Conservation (phyloP, 768 basidiomycete genomes). For the Sistotremastrum suecicum region DNA sequence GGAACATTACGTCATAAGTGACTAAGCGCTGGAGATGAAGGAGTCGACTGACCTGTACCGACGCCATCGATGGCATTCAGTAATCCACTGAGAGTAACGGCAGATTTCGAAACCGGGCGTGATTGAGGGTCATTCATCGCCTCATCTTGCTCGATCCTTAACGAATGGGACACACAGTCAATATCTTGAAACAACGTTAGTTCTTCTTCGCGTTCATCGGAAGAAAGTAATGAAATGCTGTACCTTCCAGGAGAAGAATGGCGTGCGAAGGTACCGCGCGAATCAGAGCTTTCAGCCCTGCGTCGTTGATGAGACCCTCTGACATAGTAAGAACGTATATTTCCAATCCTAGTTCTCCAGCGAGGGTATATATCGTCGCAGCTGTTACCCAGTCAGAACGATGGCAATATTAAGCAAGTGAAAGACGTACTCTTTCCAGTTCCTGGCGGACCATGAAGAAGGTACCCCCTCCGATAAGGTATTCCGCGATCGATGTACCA, state of each 20-base stretch:
- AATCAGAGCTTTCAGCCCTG: conserved; percentile 74
- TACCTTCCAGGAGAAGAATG: conserved; percentile 76
- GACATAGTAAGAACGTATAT: conserved; percentile 85
- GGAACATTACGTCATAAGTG: not conserved
- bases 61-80: conserved; percentile 81
- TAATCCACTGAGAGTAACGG: conserved; percentile 57
- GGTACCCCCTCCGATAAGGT: conserved; percentile 79
- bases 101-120: conserved; percentile 9
- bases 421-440: conserved; percentile 55
- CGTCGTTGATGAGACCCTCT: conserved; percentile 79
- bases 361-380: conserved; percentile 63
- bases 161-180: conserved; percentile 40
- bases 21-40: conserved; percentile 78
- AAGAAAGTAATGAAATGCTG: not conserved
- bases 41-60: conserved; percentile 74
- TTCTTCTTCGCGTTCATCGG: not conserved
- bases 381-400: not conserved
- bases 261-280: conserved; percentile 77
- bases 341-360: conserved; percentile 79
- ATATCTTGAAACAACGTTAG: conserved; percentile 22
- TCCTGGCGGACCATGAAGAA: conserved; percentile 73
- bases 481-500: conserved; percentile 94
- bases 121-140: conserved; percentile 20
- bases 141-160: conserved; percentile 43
- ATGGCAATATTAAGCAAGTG: conserved; percentile 35